phyloP scores from a whole-genome alignment of 352 stramenopile genomes.

The Pythium vanterpoolii region DNA sequence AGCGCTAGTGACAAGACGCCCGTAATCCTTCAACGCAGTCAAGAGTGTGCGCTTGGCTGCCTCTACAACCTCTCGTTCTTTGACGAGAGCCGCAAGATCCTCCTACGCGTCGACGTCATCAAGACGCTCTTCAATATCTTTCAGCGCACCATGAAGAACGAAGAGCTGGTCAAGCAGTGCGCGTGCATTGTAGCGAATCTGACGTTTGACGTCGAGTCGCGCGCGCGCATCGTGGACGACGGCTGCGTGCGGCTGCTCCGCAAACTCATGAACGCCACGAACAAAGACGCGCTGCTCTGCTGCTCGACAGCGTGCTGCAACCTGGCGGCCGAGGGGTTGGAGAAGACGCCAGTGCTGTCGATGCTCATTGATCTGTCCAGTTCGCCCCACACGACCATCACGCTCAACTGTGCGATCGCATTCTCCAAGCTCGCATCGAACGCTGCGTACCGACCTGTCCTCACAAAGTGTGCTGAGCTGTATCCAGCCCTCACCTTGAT shows the following conservation, averaged over 20 bases:
- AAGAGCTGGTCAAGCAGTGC: slow-evolving; percentile 66
- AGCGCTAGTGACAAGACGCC: slow-evolving; percentile 40
- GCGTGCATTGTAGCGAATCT: slow-evolving; percentile 67
- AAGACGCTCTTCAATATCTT: slow-evolving; percentile 66
- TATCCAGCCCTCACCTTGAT: slow-evolving; percentile 80
- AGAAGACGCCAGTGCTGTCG: slow-evolving; percentile 64
- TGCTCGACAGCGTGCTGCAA: slow-evolving; percentile 79
- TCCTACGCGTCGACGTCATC: slow-evolving; percentile 61
- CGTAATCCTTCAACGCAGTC: slow-evolving; percentile 44
- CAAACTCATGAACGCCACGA: slow-evolving; percentile 59
- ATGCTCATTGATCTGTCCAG: slow-evolving; percentile 80
- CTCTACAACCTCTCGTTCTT: slow-evolving; percentile 82
- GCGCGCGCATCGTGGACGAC: slow-evolving; percentile 58
- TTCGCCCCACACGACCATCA: slow-evolving; percentile 58
- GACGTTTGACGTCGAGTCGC: slow-evolving; percentile 65
- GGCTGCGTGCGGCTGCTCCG: slow-evolving; percentile 58
- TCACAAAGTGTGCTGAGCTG: slow-evolving; percentile 67
- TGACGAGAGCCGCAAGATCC: slow-evolving; percentile 50
- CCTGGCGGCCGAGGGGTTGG: slow-evolving; percentile 56
- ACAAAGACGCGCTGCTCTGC: slow-evolving; percentile 62
- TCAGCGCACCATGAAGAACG: slow-evolving; percentile 54
- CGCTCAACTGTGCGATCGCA: slow-evolving; percentile 70
- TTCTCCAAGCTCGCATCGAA: slow-evolving; percentile 76
- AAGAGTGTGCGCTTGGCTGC: slow-evolving; percentile 73
- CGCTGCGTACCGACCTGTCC: slow-evolving; percentile 40